Evolutionary conservation across 345 rosid genomes (phyloP).

Genomic region (Aquilaria yunnanensis): DNA sequence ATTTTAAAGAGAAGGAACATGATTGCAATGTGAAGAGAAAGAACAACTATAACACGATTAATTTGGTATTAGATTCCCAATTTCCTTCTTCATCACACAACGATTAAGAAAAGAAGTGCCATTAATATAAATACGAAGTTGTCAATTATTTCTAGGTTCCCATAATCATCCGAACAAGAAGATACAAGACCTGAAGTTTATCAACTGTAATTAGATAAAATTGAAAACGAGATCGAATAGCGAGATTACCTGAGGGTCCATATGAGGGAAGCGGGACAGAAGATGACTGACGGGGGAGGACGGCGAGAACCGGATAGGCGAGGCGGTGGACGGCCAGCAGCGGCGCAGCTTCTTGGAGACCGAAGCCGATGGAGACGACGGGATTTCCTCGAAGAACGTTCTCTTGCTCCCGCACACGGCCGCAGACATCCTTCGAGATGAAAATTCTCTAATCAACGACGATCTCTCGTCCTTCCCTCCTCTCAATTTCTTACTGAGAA

Average conservation of each 20-base stretch:
- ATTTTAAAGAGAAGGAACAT: neutral
- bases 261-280: constrained; percentile 40
- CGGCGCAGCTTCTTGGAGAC: constrained; percentile 56
- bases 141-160: too few relatives aligned
- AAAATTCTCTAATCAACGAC: neutral
- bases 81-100: too few relatives aligned
- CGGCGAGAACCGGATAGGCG: constrained; percentile 32
- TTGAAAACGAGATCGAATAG: neutral
- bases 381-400: constrained; percentile 58
- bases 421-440: constrained; percentile 47
- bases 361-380: constrained; percentile 44
- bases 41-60: too few relatives aligned
- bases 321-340: constrained; percentile 29
- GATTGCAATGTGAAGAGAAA: neutral
- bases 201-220: constrained; percentile 6
- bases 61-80: too few relatives aligned
- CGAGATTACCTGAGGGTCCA: constrained; percentile 41
- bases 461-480: neutral
- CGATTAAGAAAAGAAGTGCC: neutral
- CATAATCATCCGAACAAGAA: too few relatives aligned
- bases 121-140: too few relatives aligned
- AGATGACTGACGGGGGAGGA: constrained; percentile 40
- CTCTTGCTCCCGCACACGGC: constrained; percentile 79
- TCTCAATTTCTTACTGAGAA: neutral
- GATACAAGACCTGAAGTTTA: neutral